Conservation (phyloP, 148 eudicot species). For the Fagopyrum homotropicum region DNA sequence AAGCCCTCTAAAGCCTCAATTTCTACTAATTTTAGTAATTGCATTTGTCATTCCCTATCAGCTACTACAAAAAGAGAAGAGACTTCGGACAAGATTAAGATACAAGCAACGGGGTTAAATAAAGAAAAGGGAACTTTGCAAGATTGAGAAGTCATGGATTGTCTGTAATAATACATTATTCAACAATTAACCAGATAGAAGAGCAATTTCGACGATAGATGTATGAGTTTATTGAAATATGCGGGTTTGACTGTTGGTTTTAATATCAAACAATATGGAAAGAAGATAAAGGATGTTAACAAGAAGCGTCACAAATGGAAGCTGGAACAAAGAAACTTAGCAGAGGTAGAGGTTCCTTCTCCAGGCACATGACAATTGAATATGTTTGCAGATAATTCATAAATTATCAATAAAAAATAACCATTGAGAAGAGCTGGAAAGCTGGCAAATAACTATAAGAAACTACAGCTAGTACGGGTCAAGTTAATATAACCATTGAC, state of each 20-base stretch:
- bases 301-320: not conserved
- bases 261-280: not conserved
- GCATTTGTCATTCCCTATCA: not conserved
- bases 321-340: not conserved
- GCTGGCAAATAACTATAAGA: not conserved
- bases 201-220: not conserved
- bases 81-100: not conserved
- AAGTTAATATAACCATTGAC: not conserved
- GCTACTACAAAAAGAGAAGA: not conserved
- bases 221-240: not conserved
- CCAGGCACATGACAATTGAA: not conserved
- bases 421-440: not conserved
- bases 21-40: not conserved
- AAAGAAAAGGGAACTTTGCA: not conserved
- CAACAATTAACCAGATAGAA: not conserved
- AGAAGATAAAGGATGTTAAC: not conserved
- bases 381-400: not conserved
- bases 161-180: not conserved
- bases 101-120: not conserved
- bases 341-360: not conserved
- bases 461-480: not conserved
- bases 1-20: not conserved
- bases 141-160: not conserved
- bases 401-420: not conserved
- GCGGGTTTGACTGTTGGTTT: not conserved